A percentile compares a stretch with the other conserved stretches of the same genome.
These are phyloP conservation scores for Testicularia cyperi DNA, from an alignment of 1,284 basidiomycete species.

Conservation along the genomic window DNA sequence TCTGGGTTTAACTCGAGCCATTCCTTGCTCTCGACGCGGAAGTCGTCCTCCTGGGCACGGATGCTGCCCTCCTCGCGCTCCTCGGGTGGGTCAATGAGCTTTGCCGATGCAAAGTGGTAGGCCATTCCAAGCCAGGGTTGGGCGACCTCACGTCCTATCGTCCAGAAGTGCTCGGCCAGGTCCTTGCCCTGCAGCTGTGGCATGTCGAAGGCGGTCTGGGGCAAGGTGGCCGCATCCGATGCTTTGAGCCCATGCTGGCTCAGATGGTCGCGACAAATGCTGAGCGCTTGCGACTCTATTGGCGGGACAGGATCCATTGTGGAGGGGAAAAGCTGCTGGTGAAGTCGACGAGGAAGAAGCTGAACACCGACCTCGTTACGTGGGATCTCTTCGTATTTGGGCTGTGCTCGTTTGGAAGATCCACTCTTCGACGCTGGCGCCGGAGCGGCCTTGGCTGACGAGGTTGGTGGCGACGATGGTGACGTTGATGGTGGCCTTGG, in stretches of 20 bases:
- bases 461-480: not conserved
- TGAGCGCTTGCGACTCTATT: conserved; percentile 69
- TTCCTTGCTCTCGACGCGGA: conserved; percentile 29
- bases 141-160: conserved; percentile 72
- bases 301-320: conserved; percentile 67
- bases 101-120: conserved; percentile 66
- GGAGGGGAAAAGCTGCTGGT: conserved; percentile 77
- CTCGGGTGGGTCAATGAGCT: conserved; percentile 68
- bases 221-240: conserved; percentile 75
- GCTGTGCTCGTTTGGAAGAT: not conserved
- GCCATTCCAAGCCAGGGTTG: conserved; percentile 82
- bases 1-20: conserved; percentile 50
- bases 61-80: conserved; percentile 5
- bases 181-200: conserved; percentile 80
- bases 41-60: conserved; percentile 10
- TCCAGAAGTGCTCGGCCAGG: conserved; percentile 86
- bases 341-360: conserved; percentile 76
- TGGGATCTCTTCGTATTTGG: conserved; percentile 6
- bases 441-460: no score
- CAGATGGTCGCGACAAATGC: conserved; percentile 79
- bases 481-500: not conserved
- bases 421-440: no score
- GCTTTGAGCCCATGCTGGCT: conserved; percentile 76
- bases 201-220: conserved; percentile 76
- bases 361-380: conserved; percentile 89